Conservation (phyloP, 441 rosid species). For the Mallotus japonicus region DNA sequence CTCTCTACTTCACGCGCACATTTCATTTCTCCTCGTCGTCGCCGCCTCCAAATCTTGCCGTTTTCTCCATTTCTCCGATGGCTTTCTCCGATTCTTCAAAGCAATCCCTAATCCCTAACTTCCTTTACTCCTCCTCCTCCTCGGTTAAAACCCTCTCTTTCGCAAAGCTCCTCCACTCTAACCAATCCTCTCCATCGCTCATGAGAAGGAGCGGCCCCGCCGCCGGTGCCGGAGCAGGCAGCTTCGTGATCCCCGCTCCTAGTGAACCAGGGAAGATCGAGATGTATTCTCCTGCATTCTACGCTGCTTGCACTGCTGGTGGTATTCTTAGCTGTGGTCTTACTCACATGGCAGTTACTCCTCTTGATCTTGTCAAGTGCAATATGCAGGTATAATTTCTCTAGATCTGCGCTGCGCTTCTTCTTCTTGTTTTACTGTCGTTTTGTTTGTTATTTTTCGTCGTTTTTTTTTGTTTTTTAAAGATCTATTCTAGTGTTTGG, state of each 20-base stretch:
- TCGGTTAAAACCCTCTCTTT: constrained; percentile 37
- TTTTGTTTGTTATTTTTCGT: neutral
- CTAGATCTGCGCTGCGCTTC: too few species aligned
- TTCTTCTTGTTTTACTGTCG: neutral
- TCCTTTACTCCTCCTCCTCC: constrained; percentile 58
- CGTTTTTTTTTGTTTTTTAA: neutral
- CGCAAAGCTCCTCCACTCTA: constrained; percentile 14
- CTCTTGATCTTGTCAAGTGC: constrained; percentile 99
- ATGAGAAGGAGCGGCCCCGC: constrained; percentile 23
- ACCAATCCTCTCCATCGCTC: constrained; percentile 11
- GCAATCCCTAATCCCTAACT: constrained; percentile 63
- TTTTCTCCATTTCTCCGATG: constrained; percentile 20
- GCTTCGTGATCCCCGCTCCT: constrained; percentile 63
- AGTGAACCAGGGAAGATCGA: constrained; percentile 76
- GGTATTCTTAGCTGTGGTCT: constrained; percentile 96
- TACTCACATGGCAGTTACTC: constrained; percentile 93
- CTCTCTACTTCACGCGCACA: neutral
- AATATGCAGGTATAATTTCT: constrained; percentile 76
- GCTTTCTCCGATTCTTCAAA: constrained; percentile 47
- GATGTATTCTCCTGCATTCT: constrained; percentile 93
- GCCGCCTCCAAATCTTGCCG: too few species aligned
- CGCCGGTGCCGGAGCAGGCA: neutral
- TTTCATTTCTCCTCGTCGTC: too few species aligned
- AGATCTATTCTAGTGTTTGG: constrained; percentile 7
- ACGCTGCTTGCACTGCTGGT: constrained; percentile 90